These are phyloP conservation scores for Exophiala phaeomuriformis DNA, from an alignment of 2,329 filamentous ascomycete species.

Conservation along the genomic window DNA sequence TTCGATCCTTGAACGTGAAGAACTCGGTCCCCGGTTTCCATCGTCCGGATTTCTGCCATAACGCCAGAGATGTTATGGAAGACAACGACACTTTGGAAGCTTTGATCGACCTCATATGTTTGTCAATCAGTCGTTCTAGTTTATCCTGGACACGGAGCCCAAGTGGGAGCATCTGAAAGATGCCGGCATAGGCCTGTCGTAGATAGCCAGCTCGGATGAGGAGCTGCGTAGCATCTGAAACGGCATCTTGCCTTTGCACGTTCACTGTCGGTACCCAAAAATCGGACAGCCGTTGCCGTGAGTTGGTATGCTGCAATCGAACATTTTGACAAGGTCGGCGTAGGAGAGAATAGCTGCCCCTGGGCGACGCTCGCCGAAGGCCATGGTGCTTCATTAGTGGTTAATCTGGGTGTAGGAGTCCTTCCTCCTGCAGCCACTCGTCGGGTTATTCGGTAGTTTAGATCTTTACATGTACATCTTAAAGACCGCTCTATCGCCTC, in stretches of 20 bases:
- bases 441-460: too few relatives aligned
- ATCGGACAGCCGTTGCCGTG: slow-evolving; percentile 17
- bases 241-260: slow-evolving; percentile 20
- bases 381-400: slow-evolving; percentile 2
- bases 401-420: neutral
- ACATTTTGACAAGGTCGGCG: neutral
- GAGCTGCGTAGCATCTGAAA: slow-evolving; percentile 20
- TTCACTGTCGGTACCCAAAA: slow-evolving; percentile 25
- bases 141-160: slow-evolving; percentile 84
- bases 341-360: neutral
- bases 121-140: slow-evolving; percentile 75
- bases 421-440: neutral
- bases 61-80: slow-evolving; percentile 70
- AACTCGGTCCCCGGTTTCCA: slow-evolving; percentile 72
- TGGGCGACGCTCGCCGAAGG: neutral
- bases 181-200: slow-evolving; percentile 75
- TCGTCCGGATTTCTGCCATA: slow-evolving; percentile 81
- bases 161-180: slow-evolving; percentile 86
- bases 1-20: slow-evolving; percentile 65
- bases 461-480: too few relatives aligned
- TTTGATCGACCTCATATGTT: slow-evolving; percentile 69
- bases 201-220: slow-evolving; percentile 58
- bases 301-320: slow-evolving; percentile 9
- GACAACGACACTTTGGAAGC: slow-evolving; percentile 79
- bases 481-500: too few relatives aligned